Base-by-base conservation (phyloP, 2,329 filamentous ascomycete species). In the Colletotrichum navitas region DNA sequence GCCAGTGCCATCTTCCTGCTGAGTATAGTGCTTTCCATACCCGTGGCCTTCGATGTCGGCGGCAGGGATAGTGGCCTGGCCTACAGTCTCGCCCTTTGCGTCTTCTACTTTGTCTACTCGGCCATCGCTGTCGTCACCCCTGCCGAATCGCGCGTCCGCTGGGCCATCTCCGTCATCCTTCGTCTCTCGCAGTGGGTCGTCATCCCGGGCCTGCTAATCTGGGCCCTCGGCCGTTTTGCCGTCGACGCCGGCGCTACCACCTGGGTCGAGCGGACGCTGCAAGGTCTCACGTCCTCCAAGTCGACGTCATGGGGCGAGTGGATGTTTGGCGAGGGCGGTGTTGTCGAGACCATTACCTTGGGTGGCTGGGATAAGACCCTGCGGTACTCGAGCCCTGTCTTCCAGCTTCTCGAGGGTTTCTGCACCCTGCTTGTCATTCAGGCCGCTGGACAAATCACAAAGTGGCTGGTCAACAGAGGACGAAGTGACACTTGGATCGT, bases 401-500 rank as follows among this genome's bases (percentile, higher is more conserved):
- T 98, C 84, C 96, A 99, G 83, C 86, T 99, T 11, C 90, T 93
- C 63, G 96, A 99, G 82, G 96, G 96, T 8, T 99, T 99, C 83
- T 98, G 96, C 85, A 98, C 94, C 78, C 84, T 99, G 76, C 85
- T 98, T 68, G 95, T 98, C 74, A 98, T 99, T 69, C 96, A 99
- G 82, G 94, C 95, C 24, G 92, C 93, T 18, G 96, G 96, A 0
- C 95, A 98, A 81, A 94, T 98, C 75, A 97, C 96, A 26, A 89
- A 94, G 81, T 98, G 94, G 92, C 88, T 98, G 39, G 95, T 98
- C 66, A 98, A 98, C 83, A 87, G 93, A 77, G 94, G 95, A 77
- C 90, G 94, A 78, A 97, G 95, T 78, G 96, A 99, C 83, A 97
- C 92, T 73, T 98, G 95, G 96, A 94, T 98, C 90, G 94, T 96